A percentile compares a stretch with the other conserved stretches of the same genome.
Evolutionary conservation across 2,329 filamentous ascomycete genomes (phyloP).

Genomic region (Ascocoryne sarcoides): DNA sequence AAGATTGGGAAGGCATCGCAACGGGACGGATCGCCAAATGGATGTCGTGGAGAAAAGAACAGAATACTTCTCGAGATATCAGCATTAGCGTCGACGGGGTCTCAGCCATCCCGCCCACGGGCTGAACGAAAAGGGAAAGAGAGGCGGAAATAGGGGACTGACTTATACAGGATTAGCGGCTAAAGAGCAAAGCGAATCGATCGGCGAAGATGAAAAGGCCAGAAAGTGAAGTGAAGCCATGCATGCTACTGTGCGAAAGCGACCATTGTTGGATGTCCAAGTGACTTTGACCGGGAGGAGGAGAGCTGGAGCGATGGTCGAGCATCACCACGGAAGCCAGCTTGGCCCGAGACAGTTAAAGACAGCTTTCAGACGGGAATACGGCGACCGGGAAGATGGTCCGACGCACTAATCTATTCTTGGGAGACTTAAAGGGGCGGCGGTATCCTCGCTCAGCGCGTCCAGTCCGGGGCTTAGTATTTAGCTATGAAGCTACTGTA

Average conservation of each 20-base stretch:
- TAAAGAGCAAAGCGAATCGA: conserved; percentile 16
- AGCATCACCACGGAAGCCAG: not conserved
- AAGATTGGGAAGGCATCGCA: conserved; percentile 36
- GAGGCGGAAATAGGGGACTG: too few species aligned
- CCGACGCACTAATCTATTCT: not conserved
- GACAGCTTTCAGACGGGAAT: conserved; percentile 1
- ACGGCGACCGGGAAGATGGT: not conserved
- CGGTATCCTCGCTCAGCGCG: too few species aligned
- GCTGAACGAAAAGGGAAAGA: too few species aligned
- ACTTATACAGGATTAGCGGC: conserved; percentile 23
- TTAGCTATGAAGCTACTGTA: too few species aligned
- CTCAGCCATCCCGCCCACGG: too few species aligned
- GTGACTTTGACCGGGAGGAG: not conserved
- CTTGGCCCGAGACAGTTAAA: not conserved
- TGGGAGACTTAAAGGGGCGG: conserved; percentile 1
- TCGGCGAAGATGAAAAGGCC: conserved; percentile 8
- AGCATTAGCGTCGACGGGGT: too few species aligned
- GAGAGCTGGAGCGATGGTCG: not conserved
- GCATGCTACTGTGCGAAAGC: too few species aligned
- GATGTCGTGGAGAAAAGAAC: conserved; percentile 12
- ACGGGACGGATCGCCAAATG: conserved; percentile 1
- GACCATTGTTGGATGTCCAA: not conserved
- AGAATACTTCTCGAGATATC: conserved; percentile 21
- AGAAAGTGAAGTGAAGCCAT: not conserved
- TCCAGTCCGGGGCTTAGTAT: too few species aligned